These are phyloP conservation scores for Coprinopsis marcescibilis DNA, from an alignment of 768 basidiomycete species.

Conservation along the genomic window DNA sequence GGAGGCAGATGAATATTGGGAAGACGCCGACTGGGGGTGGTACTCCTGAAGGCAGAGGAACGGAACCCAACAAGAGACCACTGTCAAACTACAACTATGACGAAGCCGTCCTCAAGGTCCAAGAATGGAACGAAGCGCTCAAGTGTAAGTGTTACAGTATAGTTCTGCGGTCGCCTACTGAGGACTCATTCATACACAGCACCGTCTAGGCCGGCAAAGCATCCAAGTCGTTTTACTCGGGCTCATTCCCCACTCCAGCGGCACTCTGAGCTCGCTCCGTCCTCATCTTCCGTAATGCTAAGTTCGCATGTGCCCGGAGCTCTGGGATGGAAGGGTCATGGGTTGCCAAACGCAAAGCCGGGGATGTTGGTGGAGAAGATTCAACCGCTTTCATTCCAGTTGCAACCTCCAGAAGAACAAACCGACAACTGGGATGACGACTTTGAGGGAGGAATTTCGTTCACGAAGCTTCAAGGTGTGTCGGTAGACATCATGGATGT, in stretches of 20 bases:
- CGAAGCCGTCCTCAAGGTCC: slow-evolving; percentile 90
- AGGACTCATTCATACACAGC: slow-evolving; percentile 35
- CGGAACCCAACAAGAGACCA: slow-evolving; percentile 30
- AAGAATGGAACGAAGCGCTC: slow-evolving; percentile 98
- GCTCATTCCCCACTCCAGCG: slow-evolving; percentile 44
- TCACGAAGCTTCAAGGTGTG: slow-evolving; percentile 72
- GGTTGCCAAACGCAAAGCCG: slow-evolving; percentile 26
- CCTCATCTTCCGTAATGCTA: slow-evolving; percentile 23
- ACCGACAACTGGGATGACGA: slow-evolving; percentile 99
- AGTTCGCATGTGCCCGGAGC: slow-evolving; percentile 25
- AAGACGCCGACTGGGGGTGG: slow-evolving; percentile 28
- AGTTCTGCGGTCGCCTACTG: slow-evolving; percentile 9
- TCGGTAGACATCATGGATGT: background rate
- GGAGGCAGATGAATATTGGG: slow-evolving; percentile 59
- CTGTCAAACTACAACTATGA: slow-evolving; percentile 83
- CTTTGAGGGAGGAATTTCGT: slow-evolving; percentile 90
- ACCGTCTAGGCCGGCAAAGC: slow-evolving; percentile 69
- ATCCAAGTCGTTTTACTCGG: slow-evolving; percentile 44
- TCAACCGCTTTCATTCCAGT: slow-evolving; percentile 57
- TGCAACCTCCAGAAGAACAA: slow-evolving; percentile 77
- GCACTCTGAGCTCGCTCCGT: slow-evolving; percentile 25
- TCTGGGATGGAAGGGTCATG: slow-evolving; percentile 28
- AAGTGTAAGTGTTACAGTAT: slow-evolving; percentile 52
- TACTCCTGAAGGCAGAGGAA: slow-evolving; percentile 30
- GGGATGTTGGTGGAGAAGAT: slow-evolving; percentile 46